A percentile compares a stretch with the other conserved stretches of the same genome.
These are phyloP conservation scores for Plasmodium fragile DNA, from an alignment of 169 alveolate genomes.

Conservation along the genomic window DNA sequence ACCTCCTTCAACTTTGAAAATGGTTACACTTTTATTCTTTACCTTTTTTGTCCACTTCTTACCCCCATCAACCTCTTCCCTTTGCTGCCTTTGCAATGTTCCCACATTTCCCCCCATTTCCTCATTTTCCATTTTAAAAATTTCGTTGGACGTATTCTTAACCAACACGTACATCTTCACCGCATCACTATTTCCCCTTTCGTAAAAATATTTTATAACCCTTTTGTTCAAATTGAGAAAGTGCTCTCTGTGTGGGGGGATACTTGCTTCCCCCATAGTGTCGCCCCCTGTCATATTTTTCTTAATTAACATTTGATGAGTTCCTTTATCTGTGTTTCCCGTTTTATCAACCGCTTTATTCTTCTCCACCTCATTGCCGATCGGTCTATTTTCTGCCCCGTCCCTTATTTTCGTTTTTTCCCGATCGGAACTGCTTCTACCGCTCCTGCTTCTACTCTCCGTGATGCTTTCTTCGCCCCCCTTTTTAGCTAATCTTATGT, in stretches of 20 bases:
- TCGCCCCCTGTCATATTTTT: not conserved
- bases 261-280: not conserved
- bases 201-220: slow-evolving; percentile 49
- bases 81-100: not conserved
- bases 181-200: slow-evolving; percentile 34
- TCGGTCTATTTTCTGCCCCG: not conserved
- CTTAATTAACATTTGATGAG: not conserved
- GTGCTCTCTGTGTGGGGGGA: not conserved
- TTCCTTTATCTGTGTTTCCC: not conserved
- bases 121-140: not conserved
- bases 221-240: slow-evolving; percentile 35
- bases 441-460: not conserved
- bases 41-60: not conserved
- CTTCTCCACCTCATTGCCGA: not conserved
- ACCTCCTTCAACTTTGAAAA: slow-evolving; percentile 34
- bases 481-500: not conserved
- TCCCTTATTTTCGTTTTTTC: not conserved
- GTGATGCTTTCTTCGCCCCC: not conserved
- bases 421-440: not conserved
- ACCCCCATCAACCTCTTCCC: not conserved
- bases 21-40: not conserved
- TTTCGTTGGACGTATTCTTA: slow-evolving; percentile 4
- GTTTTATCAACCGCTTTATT: not conserved
- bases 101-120: not conserved
- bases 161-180: slow-evolving; percentile 43